Evolutionary conservation across 345 rosid genomes (phyloP).

Genomic region (Crucihimalaya himalaica): DNA sequence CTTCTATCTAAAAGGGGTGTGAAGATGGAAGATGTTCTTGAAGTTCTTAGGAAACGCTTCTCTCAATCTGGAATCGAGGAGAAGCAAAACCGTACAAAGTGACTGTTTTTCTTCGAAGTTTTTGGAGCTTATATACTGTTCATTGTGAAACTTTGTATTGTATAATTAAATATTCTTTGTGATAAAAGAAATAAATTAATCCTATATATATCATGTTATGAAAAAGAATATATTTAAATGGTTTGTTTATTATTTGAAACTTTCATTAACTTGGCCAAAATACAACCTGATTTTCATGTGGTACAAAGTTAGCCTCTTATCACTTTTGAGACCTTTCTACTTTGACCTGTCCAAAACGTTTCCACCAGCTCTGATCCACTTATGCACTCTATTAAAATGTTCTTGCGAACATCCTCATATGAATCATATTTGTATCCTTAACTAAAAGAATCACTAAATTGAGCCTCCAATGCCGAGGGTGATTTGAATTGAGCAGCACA

Average conservation of each 20-base stretch:
- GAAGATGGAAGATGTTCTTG: slow-evolving; percentile 60
- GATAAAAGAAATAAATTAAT: neutral
- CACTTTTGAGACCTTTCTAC: neutral
- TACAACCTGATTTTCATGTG: too few relatives aligned
- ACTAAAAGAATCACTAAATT: too few relatives aligned
- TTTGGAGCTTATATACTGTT: neutral
- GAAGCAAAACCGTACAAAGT: slow-evolving; percentile 52
- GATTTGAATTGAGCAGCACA: too few relatives aligned
- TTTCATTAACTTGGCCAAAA: neutral
- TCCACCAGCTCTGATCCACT: neutral
- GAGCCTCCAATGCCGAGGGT: too few relatives aligned
- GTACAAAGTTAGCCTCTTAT: neutral
- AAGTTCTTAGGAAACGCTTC: slow-evolving; percentile 63
- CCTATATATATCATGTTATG: neutral
- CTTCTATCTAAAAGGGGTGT: slow-evolving; percentile 56
- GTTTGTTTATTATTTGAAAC: neutral
- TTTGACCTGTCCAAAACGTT: neutral
- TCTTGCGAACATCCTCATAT: too few relatives aligned
- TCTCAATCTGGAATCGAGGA: slow-evolving; percentile 75
- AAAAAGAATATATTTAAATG: neutral
- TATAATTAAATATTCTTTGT: neutral
- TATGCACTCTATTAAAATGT: neutral
- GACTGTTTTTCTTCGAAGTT: neutral
- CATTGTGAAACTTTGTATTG: neutral
- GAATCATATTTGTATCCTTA: too few relatives aligned